A percentile compares a stretch with the other conserved stretches of the same genome.
Evolutionary conservation across 768 basidiomycete species (phyloP).

Genomic region (Clitopilus hobsonii): DNA sequence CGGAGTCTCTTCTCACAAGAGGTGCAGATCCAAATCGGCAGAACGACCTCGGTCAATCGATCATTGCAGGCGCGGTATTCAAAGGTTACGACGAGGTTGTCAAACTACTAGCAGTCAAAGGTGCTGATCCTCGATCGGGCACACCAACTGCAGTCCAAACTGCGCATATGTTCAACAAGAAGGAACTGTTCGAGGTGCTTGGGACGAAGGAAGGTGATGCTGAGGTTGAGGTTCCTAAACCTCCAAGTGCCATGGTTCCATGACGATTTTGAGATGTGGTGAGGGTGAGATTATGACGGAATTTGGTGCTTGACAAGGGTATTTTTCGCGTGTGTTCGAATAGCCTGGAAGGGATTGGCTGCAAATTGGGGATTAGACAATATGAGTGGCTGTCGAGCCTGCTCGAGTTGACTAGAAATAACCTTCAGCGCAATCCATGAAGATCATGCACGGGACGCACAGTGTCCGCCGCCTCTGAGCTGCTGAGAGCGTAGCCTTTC

Average conservation of each 20-base stretch:
- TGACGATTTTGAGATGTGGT: background rate
- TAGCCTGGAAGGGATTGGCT: constrained; percentile 70
- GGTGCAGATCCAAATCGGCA: constrained; percentile 63
- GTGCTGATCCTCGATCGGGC: constrained; percentile 64
- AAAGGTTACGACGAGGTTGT: constrained; percentile 66
- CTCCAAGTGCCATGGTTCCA: constrained; percentile 12
- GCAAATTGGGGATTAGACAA: constrained; percentile 61
- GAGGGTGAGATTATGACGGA: constrained; percentile 5
- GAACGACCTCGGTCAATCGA: constrained; percentile 71
- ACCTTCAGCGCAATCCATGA: background rate
- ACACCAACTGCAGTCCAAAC: constrained; percentile 65
- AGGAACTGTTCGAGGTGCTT: constrained; percentile 48
- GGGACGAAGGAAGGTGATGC: constrained; percentile 58
- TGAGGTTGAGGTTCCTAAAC: constrained; percentile 30
- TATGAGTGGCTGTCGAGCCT: constrained; percentile 65
- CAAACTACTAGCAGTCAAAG: constrained; percentile 42
- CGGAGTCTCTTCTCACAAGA: constrained; percentile 45
- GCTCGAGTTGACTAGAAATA: constrained; percentile 54
- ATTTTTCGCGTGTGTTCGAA: constrained; percentile 76
- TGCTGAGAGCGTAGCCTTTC: constrained; percentile 49
- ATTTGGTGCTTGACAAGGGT: constrained; percentile 56
- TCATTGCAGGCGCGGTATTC: constrained; percentile 75
- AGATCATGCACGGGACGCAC: constrained; percentile 37
- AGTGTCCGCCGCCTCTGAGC: constrained; percentile 63
- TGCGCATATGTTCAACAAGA: constrained; percentile 63